Conservation (phyloP, 2,329 filamentous ascomycete genomes). For the Penicillium frequentans region DNA sequence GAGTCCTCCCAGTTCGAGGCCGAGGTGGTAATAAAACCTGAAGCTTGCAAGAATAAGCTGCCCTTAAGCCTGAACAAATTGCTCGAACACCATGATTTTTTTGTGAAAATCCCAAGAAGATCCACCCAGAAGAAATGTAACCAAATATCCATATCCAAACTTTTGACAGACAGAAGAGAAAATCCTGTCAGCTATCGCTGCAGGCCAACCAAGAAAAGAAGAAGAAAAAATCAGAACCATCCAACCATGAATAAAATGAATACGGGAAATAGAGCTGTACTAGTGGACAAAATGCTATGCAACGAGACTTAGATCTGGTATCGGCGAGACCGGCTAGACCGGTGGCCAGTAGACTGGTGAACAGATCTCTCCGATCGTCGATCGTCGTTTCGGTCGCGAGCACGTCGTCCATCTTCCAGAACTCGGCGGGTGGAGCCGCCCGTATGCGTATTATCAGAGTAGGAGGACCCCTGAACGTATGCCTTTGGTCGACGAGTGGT, state of each 20-base stretch:
- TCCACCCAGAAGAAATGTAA: constrained; percentile 10
- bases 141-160: constrained; percentile 13
- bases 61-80: constrained; percentile 2
- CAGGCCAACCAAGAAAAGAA: constrained; percentile 1
- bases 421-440: constrained; percentile 31
- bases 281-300: neutral
- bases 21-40: neutral
- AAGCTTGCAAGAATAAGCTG: neutral
- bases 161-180: constrained; percentile 17
- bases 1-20: constrained; percentile 22
- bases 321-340: constrained; percentile 35
- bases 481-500: constrained; percentile 32
- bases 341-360: constrained; percentile 35
- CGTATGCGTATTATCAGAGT: constrained; percentile 35
- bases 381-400: constrained; percentile 28
- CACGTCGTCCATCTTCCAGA: constrained; percentile 33
- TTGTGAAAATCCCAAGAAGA: constrained; percentile 14
- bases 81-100: constrained; percentile 19
- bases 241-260: constrained; percentile 2
- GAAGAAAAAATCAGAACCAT: constrained; percentile 6
- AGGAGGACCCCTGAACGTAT: constrained; percentile 36
- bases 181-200: constrained; percentile 7
- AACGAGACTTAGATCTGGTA: constrained; percentile 7
- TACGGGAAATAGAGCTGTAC: constrained; percentile 1
- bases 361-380: constrained; percentile 38